Conservation (phyloP, 495 filamentous ascomycete species). For the Daldinia childiae region DNA sequence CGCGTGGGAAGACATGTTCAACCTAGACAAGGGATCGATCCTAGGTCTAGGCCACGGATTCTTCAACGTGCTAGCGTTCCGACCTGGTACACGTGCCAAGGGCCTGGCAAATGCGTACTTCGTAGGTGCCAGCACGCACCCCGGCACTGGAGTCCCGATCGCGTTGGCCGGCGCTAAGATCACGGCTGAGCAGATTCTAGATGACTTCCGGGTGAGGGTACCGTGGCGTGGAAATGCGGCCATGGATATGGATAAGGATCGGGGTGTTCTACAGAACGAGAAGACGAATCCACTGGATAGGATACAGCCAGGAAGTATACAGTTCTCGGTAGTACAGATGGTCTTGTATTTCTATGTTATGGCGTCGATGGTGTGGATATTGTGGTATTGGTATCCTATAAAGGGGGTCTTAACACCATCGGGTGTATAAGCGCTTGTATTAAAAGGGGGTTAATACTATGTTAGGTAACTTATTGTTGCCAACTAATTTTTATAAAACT, state of each 20-base stretch:
- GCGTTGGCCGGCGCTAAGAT: slow-evolving; percentile 71
- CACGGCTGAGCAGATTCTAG: slow-evolving; percentile 65
- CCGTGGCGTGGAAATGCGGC: slow-evolving; percentile 51
- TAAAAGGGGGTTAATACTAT: background rate
- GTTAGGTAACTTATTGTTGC: background rate
- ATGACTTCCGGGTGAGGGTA: slow-evolving; percentile 48
- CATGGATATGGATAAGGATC: slow-evolving; percentile 24
- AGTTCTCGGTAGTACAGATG: background rate
- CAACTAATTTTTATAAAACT: too few relatives aligned
- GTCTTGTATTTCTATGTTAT: slow-evolving; percentile 1
- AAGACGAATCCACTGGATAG: slow-evolving; percentile 46
- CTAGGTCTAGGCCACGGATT: slow-evolving; percentile 73
- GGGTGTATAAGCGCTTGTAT: background rate
- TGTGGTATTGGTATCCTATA: slow-evolving; percentile 6
- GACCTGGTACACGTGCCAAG: slow-evolving; percentile 65
- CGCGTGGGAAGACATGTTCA: slow-evolving; percentile 70
- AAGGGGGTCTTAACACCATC: background rate
- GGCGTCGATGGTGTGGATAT: slow-evolving; percentile 5
- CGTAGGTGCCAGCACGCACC: slow-evolving; percentile 76
- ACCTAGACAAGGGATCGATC: slow-evolving; percentile 75
- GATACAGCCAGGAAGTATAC: slow-evolving; percentile 23
- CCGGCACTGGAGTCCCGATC: slow-evolving; percentile 77
- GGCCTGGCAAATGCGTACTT: slow-evolving; percentile 65
- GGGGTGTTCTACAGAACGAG: slow-evolving; percentile 38
- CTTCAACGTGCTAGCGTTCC: slow-evolving; percentile 74